Evolutionary conservation across 306 rosid species (phyloP).

Genomic region (Acacia confusa): DNA sequence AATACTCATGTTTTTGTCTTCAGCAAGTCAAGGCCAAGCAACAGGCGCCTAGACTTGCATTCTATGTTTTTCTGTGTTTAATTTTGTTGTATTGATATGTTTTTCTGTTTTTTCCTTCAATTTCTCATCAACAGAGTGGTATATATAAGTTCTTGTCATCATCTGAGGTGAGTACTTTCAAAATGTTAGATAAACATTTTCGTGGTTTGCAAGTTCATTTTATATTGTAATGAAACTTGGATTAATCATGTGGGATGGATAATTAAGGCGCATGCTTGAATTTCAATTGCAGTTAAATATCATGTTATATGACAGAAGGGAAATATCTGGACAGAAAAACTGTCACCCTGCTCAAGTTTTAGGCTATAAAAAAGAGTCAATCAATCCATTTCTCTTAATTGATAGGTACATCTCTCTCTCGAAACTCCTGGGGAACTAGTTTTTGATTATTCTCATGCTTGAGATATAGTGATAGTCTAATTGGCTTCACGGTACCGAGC

Average conservation of each 20-base stretch:
- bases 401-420: constrained; percentile 50
- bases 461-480: constrained; percentile 19
- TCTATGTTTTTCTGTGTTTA: background rate
- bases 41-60: background rate
- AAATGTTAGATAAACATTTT: constrained; percentile 24
- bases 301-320: constrained; percentile 64
- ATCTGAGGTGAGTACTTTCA: constrained; percentile 64
- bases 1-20: constrained; percentile 23
- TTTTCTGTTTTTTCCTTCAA: background rate
- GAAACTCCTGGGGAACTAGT: background rate
- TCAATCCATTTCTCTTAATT: constrained; percentile 40
- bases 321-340: constrained; percentile 73
- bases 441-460: constrained; percentile 18
- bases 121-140: constrained; percentile 70
- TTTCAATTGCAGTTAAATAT: constrained; percentile 63
- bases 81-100: constrained; percentile 24
- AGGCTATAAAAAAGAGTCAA: constrained; percentile 47
- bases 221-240: background rate
- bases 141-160: constrained; percentile 83
- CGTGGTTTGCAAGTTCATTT: constrained; percentile 31
- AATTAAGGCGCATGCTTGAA: constrained; percentile 24
- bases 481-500: background rate
- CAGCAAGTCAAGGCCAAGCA: background rate
- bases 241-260: background rate
- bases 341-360: constrained; percentile 78